Evolutionary conservation across 331 rosid species (phyloP).

Genomic region (Prunus yedoensis): DNA sequence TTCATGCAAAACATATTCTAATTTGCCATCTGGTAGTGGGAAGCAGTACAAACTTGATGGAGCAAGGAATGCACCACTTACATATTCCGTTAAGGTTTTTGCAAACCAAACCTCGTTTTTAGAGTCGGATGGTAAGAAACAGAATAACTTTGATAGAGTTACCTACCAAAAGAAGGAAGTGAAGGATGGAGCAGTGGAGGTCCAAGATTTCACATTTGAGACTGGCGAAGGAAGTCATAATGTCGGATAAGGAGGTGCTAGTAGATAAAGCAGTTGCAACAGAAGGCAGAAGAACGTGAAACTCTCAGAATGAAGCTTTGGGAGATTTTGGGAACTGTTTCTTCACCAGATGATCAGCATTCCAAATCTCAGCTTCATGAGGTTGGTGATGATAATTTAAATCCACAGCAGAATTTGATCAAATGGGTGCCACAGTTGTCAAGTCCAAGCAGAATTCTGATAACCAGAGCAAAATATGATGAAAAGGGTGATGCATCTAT

Average conservation of each 20-base stretch:
- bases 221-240: conserved; percentile 32
- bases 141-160: conserved; percentile 38
- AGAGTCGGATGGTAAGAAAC: conserved; percentile 40
- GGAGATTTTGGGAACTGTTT: conserved; percentile 69
- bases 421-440: conserved; percentile 13
- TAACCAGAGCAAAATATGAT: conserved; percentile 32
- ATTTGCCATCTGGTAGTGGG: conserved; percentile 40
- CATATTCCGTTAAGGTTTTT: conserved; percentile 26
- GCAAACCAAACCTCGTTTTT: conserved; percentile 37
- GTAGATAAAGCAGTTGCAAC: conserved; percentile 42
- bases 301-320: conserved; percentile 72
- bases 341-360: conserved; percentile 50
- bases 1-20: conserved; percentile 41
- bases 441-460: conserved; percentile 15
- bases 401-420: conserved; percentile 21
- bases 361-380: conserved; percentile 42
- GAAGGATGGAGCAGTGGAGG: conserved; percentile 40
- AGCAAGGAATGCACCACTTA: conserved; percentile 34
- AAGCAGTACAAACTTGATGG: conserved; percentile 38
- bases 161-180: conserved; percentile 44
- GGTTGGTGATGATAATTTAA: conserved; percentile 33
- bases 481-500: conserved; percentile 34
- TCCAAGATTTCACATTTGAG: conserved; percentile 53
- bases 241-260: conserved; percentile 40
- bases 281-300: conserved; percentile 58